Base-by-base conservation (phyloP, 2,329 filamentous ascomycete genomes). In the Colletotrichum abscissum region DNA sequence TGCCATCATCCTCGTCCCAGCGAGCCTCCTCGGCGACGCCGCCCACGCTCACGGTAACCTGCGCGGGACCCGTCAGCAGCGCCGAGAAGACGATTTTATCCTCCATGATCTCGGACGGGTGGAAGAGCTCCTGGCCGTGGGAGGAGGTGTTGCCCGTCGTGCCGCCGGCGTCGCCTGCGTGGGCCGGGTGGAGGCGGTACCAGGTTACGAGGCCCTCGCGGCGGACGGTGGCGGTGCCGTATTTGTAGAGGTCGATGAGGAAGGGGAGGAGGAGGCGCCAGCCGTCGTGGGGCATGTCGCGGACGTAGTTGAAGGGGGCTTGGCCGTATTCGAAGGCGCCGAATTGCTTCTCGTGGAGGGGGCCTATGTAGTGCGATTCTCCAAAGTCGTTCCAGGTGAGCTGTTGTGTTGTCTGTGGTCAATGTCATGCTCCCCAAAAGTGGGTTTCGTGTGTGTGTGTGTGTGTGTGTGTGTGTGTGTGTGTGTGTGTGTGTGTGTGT, bases 311-410 rank as follows among this genome's bases (percentile, higher is more conserved):
- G 67, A 81, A 84, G 67, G 55, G 72, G 9, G 42, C 66, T 30
- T 65, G 73, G 5, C 73, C 73, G 30, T 69, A 69, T 38, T 73
- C 65, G 55, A 73, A 73, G 0, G 62, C 67, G 19, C 66, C 73
- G 16, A 75, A 75, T 11, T 74, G 64, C 49, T 73, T 69, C 38
- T 69, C 69, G 38, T 81, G 81, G 24, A 88, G 77, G 1, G 87
- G 88, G 0, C 85, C 87, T 22, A 89, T 82, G 76, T 90, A 89
- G 75, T 90, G 88, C 19, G 84, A 87, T 76, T 90, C 88, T 42
- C 88, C 88, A 62, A 86, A 89, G 76, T 90, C 83, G 65, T 84
- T 84, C 82, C 82, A 84, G n/a, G 85, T 70, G 35, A 73, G 69
- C 71, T 33, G 30, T 33, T 33, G 30, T 11, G 30, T 33, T 33